phyloP scores from a whole-genome alignment of 2,329 filamentous ascomycete genomes.

The Cylindrodendrum hubeiense region DNA sequence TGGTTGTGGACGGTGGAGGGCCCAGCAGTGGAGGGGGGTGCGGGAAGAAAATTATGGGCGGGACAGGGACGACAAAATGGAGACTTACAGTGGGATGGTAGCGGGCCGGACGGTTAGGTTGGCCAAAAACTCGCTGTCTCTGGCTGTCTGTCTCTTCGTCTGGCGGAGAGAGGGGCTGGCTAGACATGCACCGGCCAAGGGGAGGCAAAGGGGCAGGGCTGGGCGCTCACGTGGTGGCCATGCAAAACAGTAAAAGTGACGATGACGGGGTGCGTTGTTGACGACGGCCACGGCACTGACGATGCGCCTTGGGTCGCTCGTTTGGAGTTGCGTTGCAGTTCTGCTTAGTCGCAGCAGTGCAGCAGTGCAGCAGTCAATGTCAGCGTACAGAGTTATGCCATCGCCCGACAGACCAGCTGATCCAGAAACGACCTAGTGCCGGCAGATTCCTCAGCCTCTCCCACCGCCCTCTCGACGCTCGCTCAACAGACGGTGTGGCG shows the following conservation, averaged over 20 bases:
- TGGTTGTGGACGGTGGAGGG: constrained; percentile 30
- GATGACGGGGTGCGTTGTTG: background rate
- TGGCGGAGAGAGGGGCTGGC: constrained; percentile 11
- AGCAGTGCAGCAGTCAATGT: background rate
- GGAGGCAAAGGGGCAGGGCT: constrained; percentile 17
- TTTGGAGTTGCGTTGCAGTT: constrained; percentile 7
- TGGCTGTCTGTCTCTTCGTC: constrained; percentile 5
- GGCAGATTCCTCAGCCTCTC: constrained; percentile 36
- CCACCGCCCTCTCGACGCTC: background rate
- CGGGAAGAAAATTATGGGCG: constrained; percentile 30
- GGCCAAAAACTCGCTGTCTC: constrained; percentile 1
- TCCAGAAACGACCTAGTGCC: constrained; percentile 42
- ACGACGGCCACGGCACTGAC: constrained; percentile 3
- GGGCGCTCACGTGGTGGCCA: constrained; percentile 11
- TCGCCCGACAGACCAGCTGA: constrained; percentile 23
- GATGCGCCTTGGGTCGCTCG: constrained; percentile 16
- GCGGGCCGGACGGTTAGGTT: constrained; percentile 15
- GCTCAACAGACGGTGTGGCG: constrained; percentile 31
- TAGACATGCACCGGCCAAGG: constrained; percentile 20
- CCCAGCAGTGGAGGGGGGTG: constrained; percentile 34
- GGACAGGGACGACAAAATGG: constrained; percentile 20
- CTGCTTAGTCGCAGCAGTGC: constrained; percentile 4
- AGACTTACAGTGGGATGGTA: constrained; percentile 25
- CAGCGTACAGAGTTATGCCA: constrained; percentile 12
- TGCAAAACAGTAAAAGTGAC: constrained; percentile 7